Percentiles rank a stretch among this genome's conserved stretches.
Evolutionary conservation across 331 rosid genomes (phyloP).

Genomic region (Prunus yedoensis): DNA sequence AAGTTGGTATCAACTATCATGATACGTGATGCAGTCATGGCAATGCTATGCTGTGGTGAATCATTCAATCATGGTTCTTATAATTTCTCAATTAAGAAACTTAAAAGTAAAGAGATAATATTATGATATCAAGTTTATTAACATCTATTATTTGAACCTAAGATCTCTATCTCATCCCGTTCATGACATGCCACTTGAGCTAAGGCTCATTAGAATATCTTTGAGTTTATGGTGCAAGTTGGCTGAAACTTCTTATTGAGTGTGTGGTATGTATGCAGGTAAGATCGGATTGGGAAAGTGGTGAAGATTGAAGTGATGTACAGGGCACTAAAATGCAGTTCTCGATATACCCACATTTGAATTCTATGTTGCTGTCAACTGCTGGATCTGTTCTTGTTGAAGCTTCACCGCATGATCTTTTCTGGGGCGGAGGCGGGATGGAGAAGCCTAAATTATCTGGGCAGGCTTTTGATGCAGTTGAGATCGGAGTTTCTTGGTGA

Average conservation of each 20-base stretch:
- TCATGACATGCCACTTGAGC: no score
- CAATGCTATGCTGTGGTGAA: background rate
- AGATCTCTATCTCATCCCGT: background rate
- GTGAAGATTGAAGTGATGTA: constrained; percentile 85
- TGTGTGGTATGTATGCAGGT: constrained; percentile 40
- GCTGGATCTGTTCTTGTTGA: constrained; percentile 86
- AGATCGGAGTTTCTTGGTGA: constrained; percentile 87
- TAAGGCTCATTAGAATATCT: background rate
- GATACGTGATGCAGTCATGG: no score
- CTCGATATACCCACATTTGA: constrained; percentile 74
- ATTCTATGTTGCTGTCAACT: constrained; percentile 71
- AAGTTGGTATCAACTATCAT: background rate
- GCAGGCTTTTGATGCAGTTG: constrained; percentile 80
- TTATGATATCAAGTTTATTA: background rate
- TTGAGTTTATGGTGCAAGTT: background rate
- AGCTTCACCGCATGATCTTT: constrained; percentile 87
- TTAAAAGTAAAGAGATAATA: background rate
- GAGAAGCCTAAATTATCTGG: constrained; percentile 87
- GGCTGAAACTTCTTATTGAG: background rate
- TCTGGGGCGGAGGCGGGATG: constrained; percentile 98
- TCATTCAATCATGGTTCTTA: background rate
- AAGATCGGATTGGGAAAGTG: constrained; percentile 79
- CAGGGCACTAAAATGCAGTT: constrained; percentile 78
- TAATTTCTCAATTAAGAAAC: background rate
- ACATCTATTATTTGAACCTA: background rate